A percentile compares a stretch with the other conserved stretches of the same genome.
Conservation (phyloP, 805 yeast genomes). For the Wickerhamiella allomyrinae region DNA sequence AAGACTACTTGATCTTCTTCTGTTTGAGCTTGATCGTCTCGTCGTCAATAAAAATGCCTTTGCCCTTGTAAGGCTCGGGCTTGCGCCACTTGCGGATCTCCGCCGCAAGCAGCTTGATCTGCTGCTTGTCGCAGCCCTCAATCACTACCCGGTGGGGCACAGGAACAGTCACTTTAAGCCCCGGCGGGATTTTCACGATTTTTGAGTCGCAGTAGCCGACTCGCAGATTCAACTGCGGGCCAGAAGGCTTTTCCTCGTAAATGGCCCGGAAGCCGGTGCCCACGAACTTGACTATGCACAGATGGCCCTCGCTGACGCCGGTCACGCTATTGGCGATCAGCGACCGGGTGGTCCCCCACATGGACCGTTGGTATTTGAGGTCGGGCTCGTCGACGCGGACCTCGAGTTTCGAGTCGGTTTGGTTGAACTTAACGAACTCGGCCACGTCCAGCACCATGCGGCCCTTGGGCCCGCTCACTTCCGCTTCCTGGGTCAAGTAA, state of each 20-base stretch:
- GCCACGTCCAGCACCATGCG: constrained; percentile 50
- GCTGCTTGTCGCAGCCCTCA: constrained; percentile 80
- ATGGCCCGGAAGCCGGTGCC: constrained; percentile 96
- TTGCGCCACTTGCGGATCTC: constrained; percentile 73
- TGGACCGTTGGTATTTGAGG: constrained; percentile 56
- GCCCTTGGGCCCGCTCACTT: constrained; percentile 70
- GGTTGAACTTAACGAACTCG: constrained; percentile 41
- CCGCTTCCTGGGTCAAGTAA: constrained; percentile 42
- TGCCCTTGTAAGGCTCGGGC: constrained; percentile 98
- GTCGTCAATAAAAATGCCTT: constrained; percentile 83
- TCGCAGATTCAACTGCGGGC: constrained; percentile 55
- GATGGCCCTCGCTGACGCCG: constrained; percentile 90
- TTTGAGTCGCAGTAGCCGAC: constrained; percentile 80
- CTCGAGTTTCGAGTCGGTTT: constrained; percentile 26
- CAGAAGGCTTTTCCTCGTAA: constrained; percentile 41
- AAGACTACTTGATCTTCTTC: constrained; percentile 72
- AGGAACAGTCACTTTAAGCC: constrained; percentile 61
- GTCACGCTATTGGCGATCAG: constrained; percentile 59
- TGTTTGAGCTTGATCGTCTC: constrained; percentile 85
- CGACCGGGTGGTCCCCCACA: constrained; percentile 93
- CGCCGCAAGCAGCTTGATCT: constrained; percentile 79
- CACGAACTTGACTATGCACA: constrained; percentile 71
- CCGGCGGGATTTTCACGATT: constrained; percentile 62
- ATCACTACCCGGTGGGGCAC: constrained; percentile 72
- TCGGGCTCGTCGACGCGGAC: constrained; percentile 45